A percentile compares a stretch with the other conserved stretches of the same genome.
phyloP scores from a whole-genome alignment of 305 asterid species.

The Ruellia speciosa region DNA sequence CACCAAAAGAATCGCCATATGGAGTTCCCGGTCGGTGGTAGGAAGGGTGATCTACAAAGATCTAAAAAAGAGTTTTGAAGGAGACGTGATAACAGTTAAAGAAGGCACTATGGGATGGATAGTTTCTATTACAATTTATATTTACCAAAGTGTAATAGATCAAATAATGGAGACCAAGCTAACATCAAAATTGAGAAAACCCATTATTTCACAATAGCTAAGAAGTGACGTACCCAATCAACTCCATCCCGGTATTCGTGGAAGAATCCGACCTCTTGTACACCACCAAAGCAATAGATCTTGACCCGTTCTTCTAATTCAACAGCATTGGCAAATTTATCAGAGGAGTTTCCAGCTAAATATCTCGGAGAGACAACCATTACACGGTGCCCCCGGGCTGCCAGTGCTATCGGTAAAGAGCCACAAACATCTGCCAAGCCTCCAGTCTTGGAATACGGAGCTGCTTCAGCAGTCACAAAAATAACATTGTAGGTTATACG shows the following conservation, averaged over 20 bases:
- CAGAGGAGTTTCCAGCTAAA: constrained; percentile 43
- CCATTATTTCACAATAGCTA: constrained; percentile 1
- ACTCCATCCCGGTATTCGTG: constrained; percentile 91
- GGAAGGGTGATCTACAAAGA: constrained; percentile 81
- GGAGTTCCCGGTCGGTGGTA: constrained; percentile 90
- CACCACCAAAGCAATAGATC: constrained; percentile 61
- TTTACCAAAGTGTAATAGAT: no score
- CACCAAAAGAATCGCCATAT: constrained; percentile 79
- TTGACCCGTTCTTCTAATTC: constrained; percentile 37
- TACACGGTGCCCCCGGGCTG: constrained; percentile 78
- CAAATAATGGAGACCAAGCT: no score
- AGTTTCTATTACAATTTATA: no score
- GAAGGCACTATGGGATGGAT: no score
- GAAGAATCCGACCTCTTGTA: constrained; percentile 69
- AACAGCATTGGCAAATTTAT: constrained; percentile 53
- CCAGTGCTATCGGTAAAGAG: constrained; percentile 81
- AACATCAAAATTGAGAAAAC: not conserved
- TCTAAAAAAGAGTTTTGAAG: constrained; percentile 27
- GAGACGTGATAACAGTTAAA: no score
- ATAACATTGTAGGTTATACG: constrained; percentile 42
- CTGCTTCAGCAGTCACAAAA: constrained; percentile 81
- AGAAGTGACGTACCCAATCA: constrained; percentile 70
- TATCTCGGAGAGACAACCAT: constrained; percentile 93
- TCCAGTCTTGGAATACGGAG: constrained; percentile 93
- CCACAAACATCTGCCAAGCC: constrained; percentile 99